Evolutionary conservation across 1,284 basidiomycete species (phyloP).

Genomic region (Trichosporon asahii): DNA sequence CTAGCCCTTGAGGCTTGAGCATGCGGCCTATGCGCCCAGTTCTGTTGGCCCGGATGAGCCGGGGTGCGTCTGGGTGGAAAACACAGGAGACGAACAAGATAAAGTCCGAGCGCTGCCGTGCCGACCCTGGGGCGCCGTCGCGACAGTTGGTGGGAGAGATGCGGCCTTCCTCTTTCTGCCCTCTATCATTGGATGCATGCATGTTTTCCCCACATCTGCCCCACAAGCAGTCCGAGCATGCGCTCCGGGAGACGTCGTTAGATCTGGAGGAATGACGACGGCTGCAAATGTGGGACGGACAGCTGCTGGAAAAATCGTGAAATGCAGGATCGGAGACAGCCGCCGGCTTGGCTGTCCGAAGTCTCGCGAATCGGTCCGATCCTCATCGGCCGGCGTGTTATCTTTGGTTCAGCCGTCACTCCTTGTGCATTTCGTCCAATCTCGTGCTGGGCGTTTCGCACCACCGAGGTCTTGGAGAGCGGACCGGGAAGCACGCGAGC

Average conservation of each 20-base stretch:
- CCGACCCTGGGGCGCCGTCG: neutral
- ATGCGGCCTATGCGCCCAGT: neutral
- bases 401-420: neutral
- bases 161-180: neutral
- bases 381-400: neutral
- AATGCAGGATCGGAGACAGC: neutral
- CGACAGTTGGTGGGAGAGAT: neutral
- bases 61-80: neutral
- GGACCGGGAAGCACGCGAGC: neutral
- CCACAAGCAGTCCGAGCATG: neutral
- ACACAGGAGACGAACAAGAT: neutral
- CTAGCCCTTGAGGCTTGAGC: neutral
- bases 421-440: neutral
- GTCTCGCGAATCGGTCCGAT: slow-evolving; percentile 1
- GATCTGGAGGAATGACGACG: neutral
- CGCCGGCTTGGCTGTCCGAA: neutral
- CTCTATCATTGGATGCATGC: neutral
- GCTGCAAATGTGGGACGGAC: neutral
- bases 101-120: slow-evolving; percentile 3
- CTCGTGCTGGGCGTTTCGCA: neutral
- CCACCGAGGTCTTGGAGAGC: no score
- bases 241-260: neutral
- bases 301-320: neutral
- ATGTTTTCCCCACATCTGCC: neutral
- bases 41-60: neutral